Percentiles rank a stretch among this genome's conserved stretches.
These are phyloP conservation scores for Colletotrichum australisinense DNA, from an alignment of 2,329 filamentous ascomycete genomes.

Conservation along the genomic window DNA sequence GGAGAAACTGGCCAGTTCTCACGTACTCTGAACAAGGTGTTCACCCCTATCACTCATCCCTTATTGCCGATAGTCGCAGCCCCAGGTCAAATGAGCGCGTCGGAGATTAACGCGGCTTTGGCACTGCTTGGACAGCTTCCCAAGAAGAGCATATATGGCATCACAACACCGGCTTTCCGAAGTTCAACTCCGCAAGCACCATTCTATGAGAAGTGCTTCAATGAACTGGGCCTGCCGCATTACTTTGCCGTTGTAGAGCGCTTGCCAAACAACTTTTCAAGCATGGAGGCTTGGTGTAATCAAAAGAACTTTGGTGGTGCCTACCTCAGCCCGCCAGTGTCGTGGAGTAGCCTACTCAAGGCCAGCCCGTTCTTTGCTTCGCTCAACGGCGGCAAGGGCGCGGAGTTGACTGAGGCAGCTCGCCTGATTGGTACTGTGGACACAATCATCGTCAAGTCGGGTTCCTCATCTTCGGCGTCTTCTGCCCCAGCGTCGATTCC, in stretches of 20 bases:
- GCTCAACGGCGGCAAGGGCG: conserved; percentile 62
- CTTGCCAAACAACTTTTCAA: conserved; percentile 70
- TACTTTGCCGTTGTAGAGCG: conserved; percentile 81
- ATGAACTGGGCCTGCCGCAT: conserved; percentile 87
- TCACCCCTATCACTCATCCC: conserved; percentile 89
- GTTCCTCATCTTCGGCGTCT: conserved; percentile 53
- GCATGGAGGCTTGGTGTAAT: conserved; percentile 78
- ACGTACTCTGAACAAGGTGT: conserved; percentile 84
- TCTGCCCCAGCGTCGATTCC: conserved; percentile 60
- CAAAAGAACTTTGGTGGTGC: conserved; percentile 84
- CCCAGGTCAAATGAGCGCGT: conserved; percentile 85
- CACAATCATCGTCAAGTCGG: conserved; percentile 76
- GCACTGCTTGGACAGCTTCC: conserved; percentile 84
- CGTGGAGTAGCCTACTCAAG: conserved; percentile 70
- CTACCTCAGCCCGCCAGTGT: conserved; percentile 80
- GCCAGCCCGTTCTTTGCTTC: conserved; percentile 62
- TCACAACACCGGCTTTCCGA: conserved; percentile 76
- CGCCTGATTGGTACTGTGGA: conserved; percentile 84
- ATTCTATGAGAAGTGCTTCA: conserved; percentile 88
- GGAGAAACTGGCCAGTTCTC: conserved; percentile 87
- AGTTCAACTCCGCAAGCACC: conserved; percentile 77
- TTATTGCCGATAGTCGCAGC: conserved; percentile 86
- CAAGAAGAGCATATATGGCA: conserved; percentile 83
- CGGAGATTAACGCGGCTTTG: conserved; percentile 85
- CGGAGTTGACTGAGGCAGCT: conserved; percentile 78